These are phyloP conservation scores for Yamadazyma tumulicola DNA, from an alignment of 805 yeast species.

Conservation along the genomic window DNA sequence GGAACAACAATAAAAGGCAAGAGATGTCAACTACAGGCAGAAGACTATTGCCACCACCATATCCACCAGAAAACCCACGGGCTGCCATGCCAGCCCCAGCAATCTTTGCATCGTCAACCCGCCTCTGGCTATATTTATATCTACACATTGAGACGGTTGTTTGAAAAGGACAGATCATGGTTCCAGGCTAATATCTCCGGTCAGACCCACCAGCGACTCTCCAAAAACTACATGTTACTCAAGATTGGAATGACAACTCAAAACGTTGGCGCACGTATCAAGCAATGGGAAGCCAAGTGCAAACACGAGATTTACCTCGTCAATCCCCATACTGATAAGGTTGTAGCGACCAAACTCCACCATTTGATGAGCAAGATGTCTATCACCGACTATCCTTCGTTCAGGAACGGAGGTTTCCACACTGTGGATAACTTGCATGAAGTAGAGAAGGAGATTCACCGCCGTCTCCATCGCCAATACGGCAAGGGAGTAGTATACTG, in stretches of 20 bases:
- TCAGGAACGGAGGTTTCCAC: constrained; percentile 38
- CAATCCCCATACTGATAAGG: constrained; percentile 24
- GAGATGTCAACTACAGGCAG: constrained; percentile 31
- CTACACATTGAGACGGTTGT: constrained; percentile 44
- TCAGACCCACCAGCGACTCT: constrained; percentile 24
- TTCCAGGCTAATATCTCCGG: constrained; percentile 34
- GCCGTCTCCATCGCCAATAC: constrained; percentile 29
- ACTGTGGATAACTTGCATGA: constrained; percentile 23
- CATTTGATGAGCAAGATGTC: constrained; percentile 6
- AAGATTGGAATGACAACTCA: constrained; percentile 56
- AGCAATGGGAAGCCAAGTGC: constrained; percentile 54
- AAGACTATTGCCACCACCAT: constrained; percentile 35
- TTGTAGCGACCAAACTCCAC: constrained; percentile 2
- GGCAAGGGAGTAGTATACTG: constrained; percentile 51
- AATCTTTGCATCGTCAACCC: background rate
- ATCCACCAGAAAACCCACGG: background rate
- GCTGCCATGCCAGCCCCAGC: background rate
- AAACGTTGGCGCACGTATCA: constrained; percentile 37
- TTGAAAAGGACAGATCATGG: constrained; percentile 21
- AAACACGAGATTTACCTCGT: constrained; percentile 41
- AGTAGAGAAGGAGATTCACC: constrained; percentile 45
- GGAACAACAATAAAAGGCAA: constrained; percentile 42
- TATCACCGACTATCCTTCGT: constrained; percentile 1
- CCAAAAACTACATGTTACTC: constrained; percentile 37
- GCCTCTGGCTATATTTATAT: constrained; percentile 45